Base-by-base conservation (phyloP, 768 basidiomycete species). In the Amanita jacksonii region DNA sequence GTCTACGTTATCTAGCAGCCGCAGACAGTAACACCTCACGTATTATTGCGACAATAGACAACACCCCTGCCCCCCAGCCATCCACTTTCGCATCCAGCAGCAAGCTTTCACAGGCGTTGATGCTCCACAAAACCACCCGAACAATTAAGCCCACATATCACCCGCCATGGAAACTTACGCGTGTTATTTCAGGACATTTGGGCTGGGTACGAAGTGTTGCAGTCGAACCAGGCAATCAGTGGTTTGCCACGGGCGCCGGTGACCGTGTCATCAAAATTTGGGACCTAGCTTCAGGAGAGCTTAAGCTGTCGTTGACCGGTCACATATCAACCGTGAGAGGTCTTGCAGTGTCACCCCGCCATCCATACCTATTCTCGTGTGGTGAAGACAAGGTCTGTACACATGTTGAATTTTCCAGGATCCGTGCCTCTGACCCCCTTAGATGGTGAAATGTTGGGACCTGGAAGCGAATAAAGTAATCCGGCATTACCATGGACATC, bases 381-480 rank as follows among this genome's bases (percentile, higher is more conserved):
- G 92, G 87, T 41, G 96, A 99, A 62, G 96, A 99, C 63, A 98
- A 99, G 79, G 92, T 87, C 38, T 41, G 60, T 48, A 32, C 15
- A n/a, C 15, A 4, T 44, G 3, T 24, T 20, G 13, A n/a, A 4
- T 15, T 46, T 48, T 42, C 19, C 39, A 41, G 23, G 28, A 20
- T 15, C 6, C 25, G 27, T 31, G 5, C 10, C n/a, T 31, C 36
- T 43, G 44, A 3, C 12, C 46, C 19, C 9, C 22, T 16, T 30
- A 96, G 91, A 98, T 97, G 96, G 96, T 99, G 27, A 98, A 97
- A 68, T 98, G 96, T 54, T 98, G 96, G 96, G 96, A 99, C 56
- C 66, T 99, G 39, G 96, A 99, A 62, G 85, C 87, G 20, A 99
- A 99, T 72, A 99, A 98, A 63, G 94, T 98, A 48, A 99, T 99